Evolutionary conservation across 768 basidiomycete species (phyloP).

Genomic region (Amanita pseudoporphyria): DNA sequence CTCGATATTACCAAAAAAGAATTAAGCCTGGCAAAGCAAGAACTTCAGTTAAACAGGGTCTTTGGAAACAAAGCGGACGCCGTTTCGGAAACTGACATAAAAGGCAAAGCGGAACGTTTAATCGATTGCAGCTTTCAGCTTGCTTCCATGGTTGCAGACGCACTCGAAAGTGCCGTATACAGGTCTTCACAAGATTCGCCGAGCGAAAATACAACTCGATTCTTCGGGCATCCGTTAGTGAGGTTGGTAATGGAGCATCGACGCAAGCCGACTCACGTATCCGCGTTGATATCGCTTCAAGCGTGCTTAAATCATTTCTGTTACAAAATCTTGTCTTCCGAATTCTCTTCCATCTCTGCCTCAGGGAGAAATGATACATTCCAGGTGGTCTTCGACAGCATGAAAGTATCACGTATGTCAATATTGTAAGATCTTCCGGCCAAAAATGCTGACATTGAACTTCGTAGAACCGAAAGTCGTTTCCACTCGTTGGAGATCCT

Average conservation of each 20-base stretch:
- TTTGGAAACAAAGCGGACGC: constrained; percentile 34
- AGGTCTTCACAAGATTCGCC: not conserved
- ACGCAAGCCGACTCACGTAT: not conserved
- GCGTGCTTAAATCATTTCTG: not conserved
- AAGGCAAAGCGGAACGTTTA: constrained; percentile 31
- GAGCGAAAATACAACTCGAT: not conserved
- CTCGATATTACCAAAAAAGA: constrained; percentile 12
- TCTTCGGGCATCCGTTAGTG: constrained; percentile 6
- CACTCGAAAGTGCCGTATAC: constrained; percentile 15
- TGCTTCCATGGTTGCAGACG: constrained; percentile 36
- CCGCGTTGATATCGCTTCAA: not conserved
- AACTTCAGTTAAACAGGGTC: constrained; percentile 34
- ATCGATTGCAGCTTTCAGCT: constrained; percentile 40
- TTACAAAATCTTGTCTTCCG: not conserved
- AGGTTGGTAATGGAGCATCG: not conserved
- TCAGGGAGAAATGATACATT: not conserved
- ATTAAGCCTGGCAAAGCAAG: constrained; percentile 26
- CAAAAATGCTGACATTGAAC: not conserved
- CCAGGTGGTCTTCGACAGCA: not conserved
- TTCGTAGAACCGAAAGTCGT: not conserved
- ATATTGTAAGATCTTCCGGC: not conserved
- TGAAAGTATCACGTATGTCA: not conserved
- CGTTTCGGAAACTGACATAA: constrained; percentile 34
- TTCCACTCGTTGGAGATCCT: not conserved
- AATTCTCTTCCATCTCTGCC: not conserved